These are phyloP conservation scores for Sextonia rubra DNA, from an alignment of 164 flowering plant genomes.

Conservation along the genomic window DNA sequence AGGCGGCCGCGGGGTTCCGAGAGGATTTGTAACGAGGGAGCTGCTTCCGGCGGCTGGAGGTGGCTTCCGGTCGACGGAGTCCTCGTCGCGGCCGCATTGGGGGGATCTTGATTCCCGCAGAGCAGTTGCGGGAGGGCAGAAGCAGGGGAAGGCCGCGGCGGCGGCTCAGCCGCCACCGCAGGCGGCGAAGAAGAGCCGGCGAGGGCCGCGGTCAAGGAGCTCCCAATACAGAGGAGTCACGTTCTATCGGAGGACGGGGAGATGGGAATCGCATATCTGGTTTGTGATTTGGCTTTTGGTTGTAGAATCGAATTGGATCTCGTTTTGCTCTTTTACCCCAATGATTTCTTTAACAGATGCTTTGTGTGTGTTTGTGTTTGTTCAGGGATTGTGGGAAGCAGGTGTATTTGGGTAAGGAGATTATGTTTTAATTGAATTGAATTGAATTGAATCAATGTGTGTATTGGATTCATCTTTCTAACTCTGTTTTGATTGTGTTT, in stretches of 20 bases:
- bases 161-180: slow-evolving; percentile 20
- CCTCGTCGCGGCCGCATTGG: slow-evolving; percentile 46
- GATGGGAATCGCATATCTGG: slow-evolving; percentile 99
- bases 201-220: slow-evolving; percentile 93
- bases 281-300: background rate
- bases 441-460: background rate
- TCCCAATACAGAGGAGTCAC: slow-evolving; percentile 94
- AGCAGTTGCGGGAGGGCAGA: background rate
- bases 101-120: slow-evolving; percentile 30
- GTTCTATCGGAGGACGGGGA: slow-evolving; percentile 90
- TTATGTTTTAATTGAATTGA: background rate
- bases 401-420: slow-evolving; percentile 64
- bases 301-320: background rate
- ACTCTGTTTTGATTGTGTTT: background rate
- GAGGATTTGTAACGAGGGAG: slow-evolving; percentile 37
- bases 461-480: background rate
- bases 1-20: background rate
- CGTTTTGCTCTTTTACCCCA: background rate
- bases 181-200: slow-evolving; percentile 74
- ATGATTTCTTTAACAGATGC: background rate
- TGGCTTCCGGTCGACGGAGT: slow-evolving; percentile 41
- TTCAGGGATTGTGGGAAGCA: slow-evolving; percentile 88
- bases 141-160: slow-evolving; percentile 11
- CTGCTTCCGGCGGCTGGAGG: slow-evolving; percentile 55
- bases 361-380: background rate